Evolutionary conservation across 257 asterid species (phyloP).

Genomic region (Datura wrightii): DNA sequence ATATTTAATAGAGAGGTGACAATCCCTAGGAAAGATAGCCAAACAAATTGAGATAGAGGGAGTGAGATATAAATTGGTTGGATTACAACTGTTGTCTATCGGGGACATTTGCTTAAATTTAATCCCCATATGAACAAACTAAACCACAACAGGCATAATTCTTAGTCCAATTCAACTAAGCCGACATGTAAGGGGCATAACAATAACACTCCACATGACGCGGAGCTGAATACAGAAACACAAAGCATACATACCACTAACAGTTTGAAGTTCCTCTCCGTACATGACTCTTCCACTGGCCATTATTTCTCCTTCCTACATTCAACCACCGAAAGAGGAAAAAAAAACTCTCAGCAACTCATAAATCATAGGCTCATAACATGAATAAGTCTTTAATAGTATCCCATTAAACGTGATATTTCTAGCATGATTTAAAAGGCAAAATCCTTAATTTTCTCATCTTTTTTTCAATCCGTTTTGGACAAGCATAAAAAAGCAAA

Average conservation of each 20-base stretch:
- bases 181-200: background rate
- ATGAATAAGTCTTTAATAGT: conserved; percentile 20
- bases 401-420: background rate
- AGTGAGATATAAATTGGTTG: background rate
- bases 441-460: background rate
- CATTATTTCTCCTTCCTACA: conserved; percentile 76
- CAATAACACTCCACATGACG: background rate
- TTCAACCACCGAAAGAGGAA: conserved; percentile 32
- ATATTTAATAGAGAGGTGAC: background rate
- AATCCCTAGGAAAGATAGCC: background rate
- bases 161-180: background rate
- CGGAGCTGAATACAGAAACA: conserved; percentile 21
- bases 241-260: conserved; percentile 56
- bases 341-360: background rate
- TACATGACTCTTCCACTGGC: conserved; percentile 60
- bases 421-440: background rate
- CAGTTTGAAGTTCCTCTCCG: conserved; percentile 60
- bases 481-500: background rate
- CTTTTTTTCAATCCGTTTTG: background rate
- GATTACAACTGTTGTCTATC: background rate
- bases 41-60: background rate
- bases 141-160: background rate
- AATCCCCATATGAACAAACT: background rate
- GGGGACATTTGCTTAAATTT: background rate
- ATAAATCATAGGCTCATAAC: conserved; percentile 5